Evolutionary conservation across 2,329 filamentous ascomycete genomes (phyloP), one percentile per base, ranked within the genome.

Genomic region (Xylariaceae sp.): DNA sequence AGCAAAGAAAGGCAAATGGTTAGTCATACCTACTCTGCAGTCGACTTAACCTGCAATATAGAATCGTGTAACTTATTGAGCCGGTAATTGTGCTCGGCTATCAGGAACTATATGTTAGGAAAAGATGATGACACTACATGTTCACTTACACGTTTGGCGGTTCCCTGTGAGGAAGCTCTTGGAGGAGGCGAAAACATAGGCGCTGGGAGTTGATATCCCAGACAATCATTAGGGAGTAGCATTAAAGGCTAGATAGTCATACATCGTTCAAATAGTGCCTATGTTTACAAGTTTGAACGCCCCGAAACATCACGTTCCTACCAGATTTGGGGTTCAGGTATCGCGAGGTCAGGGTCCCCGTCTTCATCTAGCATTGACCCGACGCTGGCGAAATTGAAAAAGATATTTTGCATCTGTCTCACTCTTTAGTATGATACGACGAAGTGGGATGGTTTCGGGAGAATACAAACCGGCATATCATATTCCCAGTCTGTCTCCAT

Each of bases 401-500:
- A 59, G 3, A 63, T 21, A 26, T 57, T 59, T 54, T 61, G 60
- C 49, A 55, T 60, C 58, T 65, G 26, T 44, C 40, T 20, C 12
- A 32, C 40, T 1, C 1, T 23, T 61, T 32, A 62, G 52, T 18
- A 45, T 9, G 32, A 20, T 7, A 20, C 40, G 7, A 10, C 14
- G 20, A 40, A n/a, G 16, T 19, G n/a, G 9, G 20, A 16, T 19
- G 29, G 20, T 26, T 12, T 12, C 2, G 21, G 23, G 2, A 12
- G n/a, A 18, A 50, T 20, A 53, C 62, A 56, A 47, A 67, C 64
- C 16, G 50, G 46, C 43, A 18, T 50, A 32, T 67, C 61, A 1
- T 57, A 74, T 29, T 73, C 71, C 77, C 76, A 80, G 26, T 74
- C 73, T n/a, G 71, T 72, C 44, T 71, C 62, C 18, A 65, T 44